These are phyloP conservation scores for Candida gorgasii DNA, from an alignment of 805 yeast genomes.

Conservation along the genomic window DNA sequence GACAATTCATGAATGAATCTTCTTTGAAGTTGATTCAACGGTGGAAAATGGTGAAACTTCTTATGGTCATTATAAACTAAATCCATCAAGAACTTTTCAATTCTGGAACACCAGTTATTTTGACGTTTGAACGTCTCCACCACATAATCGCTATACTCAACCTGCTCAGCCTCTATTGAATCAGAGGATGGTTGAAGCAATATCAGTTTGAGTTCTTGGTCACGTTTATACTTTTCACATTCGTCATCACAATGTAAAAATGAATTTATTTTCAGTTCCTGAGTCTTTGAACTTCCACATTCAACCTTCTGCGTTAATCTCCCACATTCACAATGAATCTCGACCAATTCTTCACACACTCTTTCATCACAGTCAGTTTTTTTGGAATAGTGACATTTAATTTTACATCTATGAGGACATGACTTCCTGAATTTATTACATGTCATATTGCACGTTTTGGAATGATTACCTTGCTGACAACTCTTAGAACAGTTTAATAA, in stretches of 20 bases:
- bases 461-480: slow-evolving; percentile 48
- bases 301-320: slow-evolving; percentile 44
- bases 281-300: slow-evolving; percentile 56
- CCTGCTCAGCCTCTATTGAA: slow-evolving; percentile 20
- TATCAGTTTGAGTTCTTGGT: slow-evolving; percentile 62
- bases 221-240: slow-evolving; percentile 64
- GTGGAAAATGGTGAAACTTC: slow-evolving; percentile 60
- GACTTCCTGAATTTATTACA: slow-evolving; percentile 54
- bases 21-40: slow-evolving; percentile 72
- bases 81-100: slow-evolving; percentile 51
- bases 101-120: slow-evolving; percentile 63
- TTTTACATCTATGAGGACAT: slow-evolving; percentile 71
- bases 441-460: slow-evolving; percentile 48
- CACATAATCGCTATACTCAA: slow-evolving; percentile 48
- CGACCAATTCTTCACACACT: slow-evolving; percentile 54
- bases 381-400: slow-evolving; percentile 61
- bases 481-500: slow-evolving; percentile 58
- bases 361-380: slow-evolving; percentile 48
- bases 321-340: slow-evolving; percentile 66
- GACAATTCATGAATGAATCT: slow-evolving; percentile 70
- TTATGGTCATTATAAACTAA: slow-evolving; percentile 15
- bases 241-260: slow-evolving; percentile 65
- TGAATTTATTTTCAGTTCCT: slow-evolving; percentile 34
- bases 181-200: slow-evolving; percentile 35
- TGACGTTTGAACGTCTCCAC: slow-evolving; percentile 55